Evolutionary conservation across 2,329 filamentous ascomycete genomes (phyloP).

Genomic region (Chaetomium globosum): DNA sequence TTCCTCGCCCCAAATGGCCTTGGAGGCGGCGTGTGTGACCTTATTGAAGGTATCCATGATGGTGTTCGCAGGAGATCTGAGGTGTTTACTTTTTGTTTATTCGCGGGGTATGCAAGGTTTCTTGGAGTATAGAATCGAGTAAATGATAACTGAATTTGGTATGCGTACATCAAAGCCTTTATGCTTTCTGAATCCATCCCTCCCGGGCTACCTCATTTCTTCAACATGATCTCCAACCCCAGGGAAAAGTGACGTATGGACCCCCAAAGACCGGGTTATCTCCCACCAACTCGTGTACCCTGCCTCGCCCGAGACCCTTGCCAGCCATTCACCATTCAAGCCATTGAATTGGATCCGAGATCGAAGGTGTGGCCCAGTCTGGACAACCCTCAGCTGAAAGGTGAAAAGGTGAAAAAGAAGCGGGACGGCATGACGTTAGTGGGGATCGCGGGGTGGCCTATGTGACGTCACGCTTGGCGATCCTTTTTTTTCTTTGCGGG

Average conservation of each 20-base stretch:
- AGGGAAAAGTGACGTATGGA: slow-evolving; percentile 21
- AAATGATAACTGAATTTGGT: neutral
- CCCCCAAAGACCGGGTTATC: neutral
- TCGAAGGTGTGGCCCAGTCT: neutral
- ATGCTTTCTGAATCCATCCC: neutral
- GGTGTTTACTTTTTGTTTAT: neutral
- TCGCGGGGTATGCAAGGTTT: neutral
- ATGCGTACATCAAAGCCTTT: slow-evolving; percentile 1
- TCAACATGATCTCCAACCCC: slow-evolving; percentile 2
- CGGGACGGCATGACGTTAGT: slow-evolving; percentile 22
- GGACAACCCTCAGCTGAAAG: neutral
- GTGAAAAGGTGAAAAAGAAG: slow-evolving; percentile 1
- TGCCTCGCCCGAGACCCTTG: neutral
- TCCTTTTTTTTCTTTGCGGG: neutral
- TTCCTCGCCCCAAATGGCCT: slow-evolving; percentile 52
- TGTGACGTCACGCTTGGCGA: slow-evolving; percentile 24
- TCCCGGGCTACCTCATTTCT: slow-evolving; percentile 12
- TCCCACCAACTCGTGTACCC: slow-evolving; percentile 2
- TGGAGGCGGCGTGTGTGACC: slow-evolving; percentile 53
- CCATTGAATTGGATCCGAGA: neutral
- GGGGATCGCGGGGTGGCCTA: neutral
- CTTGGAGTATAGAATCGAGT: neutral
- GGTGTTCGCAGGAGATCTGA: neutral
- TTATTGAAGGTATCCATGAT: slow-evolving; percentile 68
- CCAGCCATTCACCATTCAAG: neutral